phyloP scores from a whole-genome alignment of 257 asterid species.

The Prunella vulgaris region DNA sequence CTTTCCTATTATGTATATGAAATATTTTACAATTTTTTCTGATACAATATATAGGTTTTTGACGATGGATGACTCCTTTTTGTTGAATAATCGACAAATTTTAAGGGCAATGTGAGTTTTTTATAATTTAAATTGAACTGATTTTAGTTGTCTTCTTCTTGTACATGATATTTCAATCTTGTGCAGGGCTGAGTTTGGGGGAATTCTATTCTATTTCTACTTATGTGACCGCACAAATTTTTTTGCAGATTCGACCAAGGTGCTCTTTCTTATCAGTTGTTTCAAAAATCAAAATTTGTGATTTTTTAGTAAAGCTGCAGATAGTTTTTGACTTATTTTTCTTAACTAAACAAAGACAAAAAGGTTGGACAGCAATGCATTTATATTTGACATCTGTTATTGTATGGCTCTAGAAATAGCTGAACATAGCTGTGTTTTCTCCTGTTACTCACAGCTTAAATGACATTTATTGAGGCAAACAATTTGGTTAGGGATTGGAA shows the following conservation, averaged over 20 bases:
- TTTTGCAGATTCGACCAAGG: slow-evolving; percentile 88
- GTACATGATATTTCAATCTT: slow-evolving; percentile 17
- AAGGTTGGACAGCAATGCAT: background rate
- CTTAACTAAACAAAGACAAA: background rate
- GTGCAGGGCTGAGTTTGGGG: slow-evolving; percentile 91
- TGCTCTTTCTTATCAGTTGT: slow-evolving; percentile 26
- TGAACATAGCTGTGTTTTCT: slow-evolving; percentile 11
- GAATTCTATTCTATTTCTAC: slow-evolving; percentile 75
- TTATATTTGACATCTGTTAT: background rate
- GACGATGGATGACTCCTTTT: slow-evolving; percentile 47
- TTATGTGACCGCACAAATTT: slow-evolving; percentile 82
- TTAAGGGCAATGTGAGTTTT: slow-evolving; percentile 53
- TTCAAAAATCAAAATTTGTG: background rate
- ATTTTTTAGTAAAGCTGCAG: background rate
- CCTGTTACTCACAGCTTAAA: background rate
- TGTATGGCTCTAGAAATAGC: background rate
- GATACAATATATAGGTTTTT: slow-evolving; percentile 34
- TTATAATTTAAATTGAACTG: background rate
- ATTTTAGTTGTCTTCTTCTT: slow-evolving; percentile 1
- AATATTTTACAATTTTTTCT: slow-evolving; percentile 16
- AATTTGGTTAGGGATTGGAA: background rate
- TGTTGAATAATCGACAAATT: slow-evolving; percentile 45
- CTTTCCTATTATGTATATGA: background rate
- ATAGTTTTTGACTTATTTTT: background rate
- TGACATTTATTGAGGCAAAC: background rate